These are phyloP conservation scores for Alternaria tenuissima DNA, from an alignment of 2,329 filamentous ascomycete species.

Conservation along the genomic window DNA sequence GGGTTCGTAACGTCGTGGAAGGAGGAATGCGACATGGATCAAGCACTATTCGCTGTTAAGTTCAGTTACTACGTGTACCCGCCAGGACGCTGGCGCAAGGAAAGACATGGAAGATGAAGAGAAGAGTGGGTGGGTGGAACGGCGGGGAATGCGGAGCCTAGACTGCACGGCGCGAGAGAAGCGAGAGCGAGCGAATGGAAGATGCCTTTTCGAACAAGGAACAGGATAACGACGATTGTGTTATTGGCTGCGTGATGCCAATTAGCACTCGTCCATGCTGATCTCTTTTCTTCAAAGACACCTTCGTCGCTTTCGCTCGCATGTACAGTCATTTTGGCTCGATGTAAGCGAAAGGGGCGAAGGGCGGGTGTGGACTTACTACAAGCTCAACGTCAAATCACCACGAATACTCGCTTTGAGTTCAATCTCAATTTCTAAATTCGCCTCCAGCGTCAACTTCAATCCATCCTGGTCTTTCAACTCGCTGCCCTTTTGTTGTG, in stretches of 20 bases:
- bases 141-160: not conserved
- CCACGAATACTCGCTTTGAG: constrained; percentile 87
- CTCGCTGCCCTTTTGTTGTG: constrained; percentile 52
- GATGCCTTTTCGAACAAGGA: not conserved
- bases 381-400: constrained; percentile 79
- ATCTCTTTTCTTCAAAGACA: not conserved
- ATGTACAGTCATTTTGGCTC: constrained; percentile 11
- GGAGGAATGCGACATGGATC: constrained; percentile 15
- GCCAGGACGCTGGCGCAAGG: constrained; percentile 16
- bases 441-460: constrained; percentile 76
- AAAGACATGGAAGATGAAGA: not conserved
- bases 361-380: constrained; percentile 64
- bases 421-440: constrained; percentile 84
- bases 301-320: constrained; percentile 18
- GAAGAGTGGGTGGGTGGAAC: too few relatives aligned
- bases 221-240: not conserved
- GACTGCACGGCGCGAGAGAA: constrained; percentile 3
- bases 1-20: constrained; percentile 3
- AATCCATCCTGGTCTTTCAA: constrained; percentile 69
- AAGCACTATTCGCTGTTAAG: constrained; percentile 38
- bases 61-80: constrained; percentile 21
- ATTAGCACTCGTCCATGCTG: constrained; percentile 22
- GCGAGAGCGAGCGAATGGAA: not conserved
- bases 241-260: constrained; percentile 27
- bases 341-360: constrained; percentile 18